Base-by-base conservation (phyloP, 345 rosid species). In the Salix purpurea region DNA sequence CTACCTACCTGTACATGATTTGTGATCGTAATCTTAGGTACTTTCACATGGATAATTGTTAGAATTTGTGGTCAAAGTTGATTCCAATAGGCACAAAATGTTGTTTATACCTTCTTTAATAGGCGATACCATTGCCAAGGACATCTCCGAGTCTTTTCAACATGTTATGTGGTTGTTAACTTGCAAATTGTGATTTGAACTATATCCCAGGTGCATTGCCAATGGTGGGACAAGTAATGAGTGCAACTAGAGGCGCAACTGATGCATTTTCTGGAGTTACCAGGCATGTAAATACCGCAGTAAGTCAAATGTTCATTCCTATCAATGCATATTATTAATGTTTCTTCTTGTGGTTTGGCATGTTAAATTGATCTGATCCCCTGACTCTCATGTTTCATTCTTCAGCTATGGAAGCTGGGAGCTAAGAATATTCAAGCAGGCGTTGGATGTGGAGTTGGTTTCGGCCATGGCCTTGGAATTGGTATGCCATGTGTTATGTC, bases 231-330 rank as follows among this genome's bases (percentile, higher is more conserved):
- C 90, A 93, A 88, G 86, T 96, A 62, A 87, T 92, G 95, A 88
- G 87, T 86, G 96, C 97, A n/a, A 85, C 97, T 18, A 88, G 98
- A 86, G 99, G 98, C 64, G 97, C 99, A 71, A 92, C 97, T 42
- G 85, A 84, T 89, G 97, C 90, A 3, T 89, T 96, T 78, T 91
- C 97, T 14, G 98, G 97, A 44, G 92, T 73, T 80, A 92, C 89
- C 30, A 82, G 87, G 79, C 97, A 91, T n/a, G 84, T 90, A 7
- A 96, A 93, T 73, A 80, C 68, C 7, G 88, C 91, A 76, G 98
- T 96, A 79, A 86, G 90, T 79, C 61, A 21, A 75, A 78, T 28
- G 23, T 71, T 42, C 73, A n/a, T 56, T 23, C 67, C 76, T 62
- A n/a, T 34, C 4, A 32, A 65, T 65, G 7, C 21, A 36, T 56